Evolutionary conservation across 2,329 filamentous ascomycete species (phyloP).

Genomic region (Cercospora canescens): DNA sequence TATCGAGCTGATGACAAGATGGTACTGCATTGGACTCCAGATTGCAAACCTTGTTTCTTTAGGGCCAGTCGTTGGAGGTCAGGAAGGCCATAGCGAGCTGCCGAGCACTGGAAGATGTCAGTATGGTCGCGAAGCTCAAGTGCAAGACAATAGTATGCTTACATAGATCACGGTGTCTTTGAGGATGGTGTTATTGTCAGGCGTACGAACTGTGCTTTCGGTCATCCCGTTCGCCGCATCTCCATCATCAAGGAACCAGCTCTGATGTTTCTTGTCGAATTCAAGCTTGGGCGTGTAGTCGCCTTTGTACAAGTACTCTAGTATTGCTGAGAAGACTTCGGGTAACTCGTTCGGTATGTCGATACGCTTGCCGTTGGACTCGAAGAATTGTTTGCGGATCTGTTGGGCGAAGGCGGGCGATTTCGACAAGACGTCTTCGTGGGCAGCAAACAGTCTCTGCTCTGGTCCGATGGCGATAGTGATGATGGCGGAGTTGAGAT

Average conservation of each 20-base stretch:
- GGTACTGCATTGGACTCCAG: slow-evolving; percentile 78
- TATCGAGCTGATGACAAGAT: slow-evolving; percentile 86
- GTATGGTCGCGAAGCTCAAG: slow-evolving; percentile 7
- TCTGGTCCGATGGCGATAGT: slow-evolving; percentile 73
- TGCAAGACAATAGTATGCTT: slow-evolving; percentile 28
- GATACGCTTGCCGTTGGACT: slow-evolving; percentile 66
- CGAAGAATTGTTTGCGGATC: slow-evolving; percentile 64
- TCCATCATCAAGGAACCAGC: slow-evolving; percentile 75
- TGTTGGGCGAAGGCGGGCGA: slow-evolving; percentile 76
- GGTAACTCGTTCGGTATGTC: slow-evolving; percentile 82
- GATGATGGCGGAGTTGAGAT: slow-evolving; percentile 66
- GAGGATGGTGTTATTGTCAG: slow-evolving; percentile 66
- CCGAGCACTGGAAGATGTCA: slow-evolving; percentile 60
- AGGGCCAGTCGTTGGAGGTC: slow-evolving; percentile 83
- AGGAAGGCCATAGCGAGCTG: slow-evolving; percentile 78
- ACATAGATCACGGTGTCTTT: slow-evolving; percentile 87
- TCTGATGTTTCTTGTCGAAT: slow-evolving; percentile 77
- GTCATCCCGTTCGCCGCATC: slow-evolving; percentile 48
- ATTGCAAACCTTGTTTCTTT: slow-evolving; percentile 85
- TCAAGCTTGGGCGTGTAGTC: slow-evolving; percentile 85
- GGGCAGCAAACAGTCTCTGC: slow-evolving; percentile 82
- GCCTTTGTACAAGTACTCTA: slow-evolving; percentile 92
- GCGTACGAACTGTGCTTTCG: slow-evolving; percentile 70
- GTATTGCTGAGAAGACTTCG: slow-evolving; percentile 84
- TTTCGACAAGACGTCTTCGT: slow-evolving; percentile 77